A percentile compares a stretch with the other conserved stretches of the same genome.
These are phyloP conservation scores for Aspergillus uvarum DNA, from an alignment of 2,329 filamentous ascomycete species.

Conservation along the genomic window DNA sequence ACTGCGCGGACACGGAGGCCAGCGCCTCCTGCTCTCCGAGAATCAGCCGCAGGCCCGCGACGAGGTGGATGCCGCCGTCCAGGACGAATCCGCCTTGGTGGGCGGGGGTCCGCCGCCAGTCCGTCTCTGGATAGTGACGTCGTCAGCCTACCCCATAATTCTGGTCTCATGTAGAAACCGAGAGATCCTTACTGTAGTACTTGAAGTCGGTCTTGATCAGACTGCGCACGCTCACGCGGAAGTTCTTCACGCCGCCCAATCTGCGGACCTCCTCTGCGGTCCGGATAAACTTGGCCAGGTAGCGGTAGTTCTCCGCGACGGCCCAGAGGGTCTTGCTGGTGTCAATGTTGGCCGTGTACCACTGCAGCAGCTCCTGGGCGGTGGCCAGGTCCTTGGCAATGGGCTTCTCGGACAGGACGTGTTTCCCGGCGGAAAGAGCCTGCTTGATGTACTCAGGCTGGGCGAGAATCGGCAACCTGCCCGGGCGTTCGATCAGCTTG, in stretches of 20 bases:
- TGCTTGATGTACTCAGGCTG: constrained; percentile 54
- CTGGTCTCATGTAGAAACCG: not conserved
- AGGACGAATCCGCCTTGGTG: constrained; percentile 61
- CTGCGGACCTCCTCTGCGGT: constrained; percentile 47
- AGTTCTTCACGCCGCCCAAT: constrained; percentile 52
- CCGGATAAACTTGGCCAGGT: constrained; percentile 48
- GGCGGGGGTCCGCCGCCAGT: constrained; percentile 57
- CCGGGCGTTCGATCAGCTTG: not conserved
- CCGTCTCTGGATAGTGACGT: constrained; percentile 40
- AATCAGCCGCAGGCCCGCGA: constrained; percentile 53
- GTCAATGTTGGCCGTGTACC: constrained; percentile 49
- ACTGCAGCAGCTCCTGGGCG: constrained; percentile 51
- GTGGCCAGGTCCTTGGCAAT: constrained; percentile 55
- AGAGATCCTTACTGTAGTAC: constrained; percentile 48
- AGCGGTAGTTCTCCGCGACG: constrained; percentile 61
- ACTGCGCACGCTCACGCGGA: constrained; percentile 49
- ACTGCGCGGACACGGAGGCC: constrained; percentile 50
- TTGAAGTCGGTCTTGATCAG: constrained; percentile 52
- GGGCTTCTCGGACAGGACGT: constrained; percentile 60
- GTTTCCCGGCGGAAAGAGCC: constrained; percentile 53
- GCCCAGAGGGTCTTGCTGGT: constrained; percentile 43
- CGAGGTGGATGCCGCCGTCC: constrained; percentile 59
- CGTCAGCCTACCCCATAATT: not conserved
- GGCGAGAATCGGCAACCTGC: constrained; percentile 52
- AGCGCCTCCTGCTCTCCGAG: constrained; percentile 47